These are phyloP conservation scores for Triticum urartu DNA, from an alignment of 176 grass and related monocot genomes.

Conservation along the genomic window DNA sequence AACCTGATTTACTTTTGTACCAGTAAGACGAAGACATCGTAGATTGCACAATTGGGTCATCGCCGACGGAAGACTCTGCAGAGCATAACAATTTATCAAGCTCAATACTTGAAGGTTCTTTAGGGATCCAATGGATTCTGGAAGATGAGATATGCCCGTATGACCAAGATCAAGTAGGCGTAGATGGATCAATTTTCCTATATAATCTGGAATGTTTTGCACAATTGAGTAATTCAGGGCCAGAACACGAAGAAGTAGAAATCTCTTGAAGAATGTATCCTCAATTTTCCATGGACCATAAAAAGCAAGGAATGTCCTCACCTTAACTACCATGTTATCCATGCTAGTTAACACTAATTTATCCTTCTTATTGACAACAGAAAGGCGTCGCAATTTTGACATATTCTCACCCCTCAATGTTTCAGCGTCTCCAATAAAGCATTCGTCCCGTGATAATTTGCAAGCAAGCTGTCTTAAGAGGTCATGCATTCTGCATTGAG, in stretches of 20 bases:
- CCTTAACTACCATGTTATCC: neutral
- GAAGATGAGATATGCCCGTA: neutral
- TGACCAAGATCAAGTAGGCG: neutral
- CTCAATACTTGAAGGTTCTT: constrained; percentile 30
- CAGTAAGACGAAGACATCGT: neutral
- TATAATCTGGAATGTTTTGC: neutral
- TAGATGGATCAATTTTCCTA: constrained; percentile 9
- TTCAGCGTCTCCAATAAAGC: constrained; percentile 10
- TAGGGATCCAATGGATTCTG: constrained; percentile 10
- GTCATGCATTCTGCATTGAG: neutral
- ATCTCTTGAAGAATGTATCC: neutral
- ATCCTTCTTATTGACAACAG: neutral
- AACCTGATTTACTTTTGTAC: neutral
- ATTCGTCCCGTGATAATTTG: constrained; percentile 24
- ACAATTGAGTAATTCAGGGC: neutral
- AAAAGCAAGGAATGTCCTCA: neutral
- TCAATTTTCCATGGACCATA: neutral
- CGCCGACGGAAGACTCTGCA: neutral
- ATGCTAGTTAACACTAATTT: neutral
- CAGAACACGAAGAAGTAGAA: constrained; percentile 24
- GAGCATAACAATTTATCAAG: neutral
- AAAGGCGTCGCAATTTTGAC: neutral
- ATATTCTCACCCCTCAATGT: neutral
- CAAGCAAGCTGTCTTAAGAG: constrained; percentile 34
- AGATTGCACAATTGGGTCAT: neutral